Evolutionary conservation across 2,329 filamentous ascomycete species (phyloP), one percentile per base, ranked within the genome.

Genomic region (Epicoccum sorghinum): DNA sequence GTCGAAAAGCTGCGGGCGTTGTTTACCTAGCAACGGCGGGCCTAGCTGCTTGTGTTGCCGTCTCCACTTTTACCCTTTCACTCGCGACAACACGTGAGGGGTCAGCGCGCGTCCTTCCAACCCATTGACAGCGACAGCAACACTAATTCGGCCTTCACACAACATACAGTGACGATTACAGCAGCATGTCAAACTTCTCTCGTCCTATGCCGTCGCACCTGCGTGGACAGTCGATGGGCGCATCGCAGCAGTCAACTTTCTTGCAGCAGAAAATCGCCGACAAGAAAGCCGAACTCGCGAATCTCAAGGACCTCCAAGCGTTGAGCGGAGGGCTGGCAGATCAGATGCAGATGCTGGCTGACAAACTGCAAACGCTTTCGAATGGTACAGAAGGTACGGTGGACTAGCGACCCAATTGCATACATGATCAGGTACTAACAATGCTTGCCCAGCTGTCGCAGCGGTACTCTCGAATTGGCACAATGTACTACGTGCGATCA

Each of bases 401-500:
- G 67, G 47, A 9, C 40, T 3, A 10, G 6, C 8, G 25, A 27
- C 37, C 2, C 22, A 32, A 37, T 8, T 18, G 30, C 8, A n/a
- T 14, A 42, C 8, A 24, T 44, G 18, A n/a, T 25, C 29, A 27
- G 7, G 22, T 18, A 36, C 47, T 39, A 58, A 57, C 32, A 36
- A 32, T 35, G 43, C 8, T 25, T n/a, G 12, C 37, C 24, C 37
- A 91, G 90, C 89, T 56, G 91, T 96, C 67, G 90, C 91, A 35
- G 84, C 88, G n/a, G 90, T 96, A 22, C 80, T 96, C 71, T 85
- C 88, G 47, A 96, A 95, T 73, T 96, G 91, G 91, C 89, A 93
- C 74, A 93, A 91, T 65, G 90, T 96, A 60, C 81, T 96, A 56
- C 83, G 89, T 61, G 90, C 90, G 37, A 93, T 96, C 68, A 89